These are phyloP conservation scores for Trypethelium eluteriae DNA, from an alignment of 495 filamentous ascomycete genomes.

Conservation along the genomic window DNA sequence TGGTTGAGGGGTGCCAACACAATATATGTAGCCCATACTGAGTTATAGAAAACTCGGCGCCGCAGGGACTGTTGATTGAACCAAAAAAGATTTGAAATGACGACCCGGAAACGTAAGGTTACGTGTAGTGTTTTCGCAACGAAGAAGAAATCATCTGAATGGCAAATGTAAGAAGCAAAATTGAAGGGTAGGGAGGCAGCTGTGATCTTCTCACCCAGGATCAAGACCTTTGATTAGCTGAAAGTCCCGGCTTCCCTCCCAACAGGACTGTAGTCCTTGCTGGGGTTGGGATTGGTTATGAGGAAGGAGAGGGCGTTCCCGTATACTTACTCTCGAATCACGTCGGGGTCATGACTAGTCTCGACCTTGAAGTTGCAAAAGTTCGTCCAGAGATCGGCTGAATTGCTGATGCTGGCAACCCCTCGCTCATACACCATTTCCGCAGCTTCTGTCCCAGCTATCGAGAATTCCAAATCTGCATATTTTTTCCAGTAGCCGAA, in stretches of 20 bases:
- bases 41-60: not conserved
- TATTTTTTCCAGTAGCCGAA: conserved; percentile 99
- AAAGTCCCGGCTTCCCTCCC: not conserved
- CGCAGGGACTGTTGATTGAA: not conserved
- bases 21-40: conserved; percentile 21
- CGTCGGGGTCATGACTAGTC: conserved; percentile 84
- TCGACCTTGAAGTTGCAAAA: conserved; percentile 98
- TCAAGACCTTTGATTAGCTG: not conserved
- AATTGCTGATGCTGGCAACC: conserved; percentile 83
- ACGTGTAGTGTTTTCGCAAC: conserved; percentile 17
- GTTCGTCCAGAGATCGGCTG: conserved; percentile 92
- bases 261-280: not conserved
- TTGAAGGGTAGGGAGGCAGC: conserved; percentile 31
- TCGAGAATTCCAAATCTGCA: conserved; percentile 93
- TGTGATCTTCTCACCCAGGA: conserved; percentile 50
- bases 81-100: conserved; percentile 3
- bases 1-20: conserved; percentile 25
- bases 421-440: conserved; percentile 99
- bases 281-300: conserved; percentile 26
- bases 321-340: conserved; percentile 98
- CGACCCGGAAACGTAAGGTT: not conserved
- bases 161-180: conserved; percentile 49
- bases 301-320: conserved; percentile 62
- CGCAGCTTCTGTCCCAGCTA: conserved; percentile 91
- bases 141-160: conserved; percentile 43